Conservation (phyloP, 2,329 filamentous ascomycete genomes). For the Dothidotthia symphoricarpi region DNA sequence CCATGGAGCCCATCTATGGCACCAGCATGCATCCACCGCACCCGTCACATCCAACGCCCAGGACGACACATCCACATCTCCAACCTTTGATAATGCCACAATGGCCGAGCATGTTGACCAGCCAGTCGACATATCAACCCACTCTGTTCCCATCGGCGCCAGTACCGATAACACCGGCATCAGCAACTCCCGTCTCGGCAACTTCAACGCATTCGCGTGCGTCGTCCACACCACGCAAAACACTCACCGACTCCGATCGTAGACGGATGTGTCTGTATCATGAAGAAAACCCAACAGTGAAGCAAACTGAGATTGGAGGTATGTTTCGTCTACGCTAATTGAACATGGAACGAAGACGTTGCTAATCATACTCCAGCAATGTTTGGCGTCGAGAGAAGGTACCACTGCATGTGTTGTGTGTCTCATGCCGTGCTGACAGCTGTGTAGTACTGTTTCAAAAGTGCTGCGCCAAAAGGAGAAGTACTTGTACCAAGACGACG, state of each 20-base stretch:
- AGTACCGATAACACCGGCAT: conserved; percentile 39
- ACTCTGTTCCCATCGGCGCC: conserved; percentile 40
- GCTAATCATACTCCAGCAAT: conserved; percentile 57
- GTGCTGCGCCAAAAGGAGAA: conserved; percentile 93
- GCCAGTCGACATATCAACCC: conserved; percentile 43
- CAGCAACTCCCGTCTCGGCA: conserved; percentile 42
- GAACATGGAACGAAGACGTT: conserved; percentile 1
- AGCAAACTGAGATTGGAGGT: conserved; percentile 95
- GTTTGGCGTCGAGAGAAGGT: conserved; percentile 98
- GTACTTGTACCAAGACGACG: conserved; percentile 80
- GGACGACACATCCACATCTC: conserved; percentile 42
- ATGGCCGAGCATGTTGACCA: conserved; percentile 46
- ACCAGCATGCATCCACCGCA: conserved; percentile 42
- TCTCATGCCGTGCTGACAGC: conserved; percentile 16
- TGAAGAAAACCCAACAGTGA: conserved; percentile 82
- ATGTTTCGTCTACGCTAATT: conserved; percentile 38
- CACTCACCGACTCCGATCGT: conserved; percentile 86
- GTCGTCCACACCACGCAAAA: conserved; percentile 71
- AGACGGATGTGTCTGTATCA: conserved; percentile 92
- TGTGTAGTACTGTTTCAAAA: conserved; percentile 90
- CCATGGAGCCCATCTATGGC: conserved; percentile 43
- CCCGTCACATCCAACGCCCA: conserved; percentile 23
- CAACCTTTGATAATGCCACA: conserved; percentile 44
- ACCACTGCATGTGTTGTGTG: conserved; percentile 27
- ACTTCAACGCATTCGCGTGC: conserved; percentile 42